phyloP scores from a whole-genome alignment of 1,284 basidiomycete genomes.

The Ustilago tritici region DNA sequence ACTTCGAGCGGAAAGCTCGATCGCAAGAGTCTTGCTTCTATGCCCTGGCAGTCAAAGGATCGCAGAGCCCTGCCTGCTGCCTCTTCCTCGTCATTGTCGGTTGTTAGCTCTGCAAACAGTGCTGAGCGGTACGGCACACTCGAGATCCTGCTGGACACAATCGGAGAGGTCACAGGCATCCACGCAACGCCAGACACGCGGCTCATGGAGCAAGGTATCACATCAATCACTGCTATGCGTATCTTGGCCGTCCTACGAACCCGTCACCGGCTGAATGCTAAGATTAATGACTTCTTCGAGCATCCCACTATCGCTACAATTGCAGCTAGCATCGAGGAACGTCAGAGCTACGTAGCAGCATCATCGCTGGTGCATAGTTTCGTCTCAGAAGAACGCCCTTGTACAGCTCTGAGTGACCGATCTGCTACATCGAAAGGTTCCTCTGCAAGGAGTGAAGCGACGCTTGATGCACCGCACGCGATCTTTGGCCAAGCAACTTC shows the following conservation, averaged over 20 bases:
- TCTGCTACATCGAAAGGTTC: neutral
- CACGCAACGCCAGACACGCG: neutral
- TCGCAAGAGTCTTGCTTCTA: neutral
- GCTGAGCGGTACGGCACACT: neutral
- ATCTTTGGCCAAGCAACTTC: neutral
- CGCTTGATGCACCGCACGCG: neutral
- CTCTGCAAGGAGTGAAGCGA: neutral
- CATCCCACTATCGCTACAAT: neutral
- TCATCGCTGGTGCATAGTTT: neutral
- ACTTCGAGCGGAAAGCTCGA: neutral
- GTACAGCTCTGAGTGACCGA: neutral
- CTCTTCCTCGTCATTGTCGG: neutral
- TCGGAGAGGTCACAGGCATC: neutral
- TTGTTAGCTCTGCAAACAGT: neutral
- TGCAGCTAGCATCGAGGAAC: neutral
- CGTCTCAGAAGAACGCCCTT: neutral
- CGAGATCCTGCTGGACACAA: neutral
- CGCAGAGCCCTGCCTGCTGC: neutral
- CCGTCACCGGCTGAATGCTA: neutral
- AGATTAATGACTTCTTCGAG: neutral
- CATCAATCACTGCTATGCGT: neutral
- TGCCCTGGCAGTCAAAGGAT: neutral
- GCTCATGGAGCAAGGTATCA: neutral
- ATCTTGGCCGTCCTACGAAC: neutral
- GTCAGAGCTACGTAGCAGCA: neutral